A percentile compares a stretch with the other conserved stretches of the same genome.
Evolutionary conservation across 1,139 yeast species (phyloP).

Genomic region (Kodamaea ohmeri): DNA sequence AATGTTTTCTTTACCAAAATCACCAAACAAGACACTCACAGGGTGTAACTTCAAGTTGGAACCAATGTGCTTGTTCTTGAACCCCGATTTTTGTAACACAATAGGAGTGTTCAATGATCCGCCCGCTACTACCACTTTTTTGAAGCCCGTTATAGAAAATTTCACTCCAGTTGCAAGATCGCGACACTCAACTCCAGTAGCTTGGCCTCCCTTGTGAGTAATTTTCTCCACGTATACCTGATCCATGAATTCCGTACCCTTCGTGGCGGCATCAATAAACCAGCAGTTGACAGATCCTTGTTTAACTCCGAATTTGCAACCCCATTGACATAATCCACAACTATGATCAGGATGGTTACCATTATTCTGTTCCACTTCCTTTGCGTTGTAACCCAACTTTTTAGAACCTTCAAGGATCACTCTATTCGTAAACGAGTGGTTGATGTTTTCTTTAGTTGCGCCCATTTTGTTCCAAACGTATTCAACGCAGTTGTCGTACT

Average conservation of each 20-base stretch:
- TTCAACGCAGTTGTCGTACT: slow-evolving; percentile 46
- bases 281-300: slow-evolving; percentile 54
- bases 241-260: slow-evolving; percentile 50
- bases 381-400: slow-evolving; percentile 46
- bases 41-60: slow-evolving; percentile 56
- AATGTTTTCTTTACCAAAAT: slow-evolving; percentile 35
- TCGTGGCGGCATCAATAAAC: slow-evolving; percentile 50
- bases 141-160: slow-evolving; percentile 45
- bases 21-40: slow-evolving; percentile 41
- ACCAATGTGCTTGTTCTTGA: slow-evolving; percentile 55
- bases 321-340: slow-evolving; percentile 53
- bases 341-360: slow-evolving; percentile 47
- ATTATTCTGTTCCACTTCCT: slow-evolving; percentile 47
- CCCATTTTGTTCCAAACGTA: slow-evolving; percentile 54
- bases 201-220: slow-evolving; percentile 41
- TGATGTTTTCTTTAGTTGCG: slow-evolving; percentile 37
- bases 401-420: slow-evolving; percentile 46
- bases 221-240: slow-evolving; percentile 44
- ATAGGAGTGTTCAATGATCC: slow-evolving; percentile 56
- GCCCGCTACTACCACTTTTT: slow-evolving; percentile 45
- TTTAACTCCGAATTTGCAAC: slow-evolving; percentile 55
- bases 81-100: slow-evolving; percentile 50
- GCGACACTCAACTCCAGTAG: slow-evolving; percentile 42
- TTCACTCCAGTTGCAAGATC: slow-evolving; percentile 28
- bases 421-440: slow-evolving; percentile 50